These are phyloP conservation scores for Pistacia vera DNA, from an alignment of 345 rosid species.

Conservation along the genomic window DNA sequence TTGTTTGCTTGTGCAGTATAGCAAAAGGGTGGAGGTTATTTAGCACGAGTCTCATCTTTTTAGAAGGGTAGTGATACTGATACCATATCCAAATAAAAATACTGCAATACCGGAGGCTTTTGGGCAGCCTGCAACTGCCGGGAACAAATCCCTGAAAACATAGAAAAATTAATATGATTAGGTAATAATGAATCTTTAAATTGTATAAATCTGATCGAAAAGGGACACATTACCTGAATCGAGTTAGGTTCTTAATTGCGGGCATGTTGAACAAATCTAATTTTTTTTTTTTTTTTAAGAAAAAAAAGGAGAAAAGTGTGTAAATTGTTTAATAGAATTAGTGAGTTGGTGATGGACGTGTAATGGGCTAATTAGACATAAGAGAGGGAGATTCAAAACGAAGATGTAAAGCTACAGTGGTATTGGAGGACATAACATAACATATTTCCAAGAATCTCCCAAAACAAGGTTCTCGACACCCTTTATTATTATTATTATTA, in stretches of 20 bases:
- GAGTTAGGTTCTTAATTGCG: too few relatives aligned
- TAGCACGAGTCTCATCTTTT: too few relatives aligned
- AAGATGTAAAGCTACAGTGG: slow-evolving; percentile 13
- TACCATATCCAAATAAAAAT: not conserved
- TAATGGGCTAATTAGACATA: slow-evolving; percentile 3
- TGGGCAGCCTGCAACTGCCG: not conserved
- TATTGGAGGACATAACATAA: slow-evolving; percentile 22
- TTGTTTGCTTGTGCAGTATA: too few relatives aligned
- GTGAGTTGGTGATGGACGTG: not conserved
- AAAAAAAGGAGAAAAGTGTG: too few relatives aligned
- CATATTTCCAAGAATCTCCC: slow-evolving; percentile 31
- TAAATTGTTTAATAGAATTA: not conserved
- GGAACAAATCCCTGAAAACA: not conserved
- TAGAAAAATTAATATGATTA: too few relatives aligned
- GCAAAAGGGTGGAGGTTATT: too few relatives aligned
- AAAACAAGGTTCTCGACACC: slow-evolving; percentile 21
- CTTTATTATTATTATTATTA: not conserved
- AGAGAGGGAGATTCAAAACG: slow-evolving; percentile 4
- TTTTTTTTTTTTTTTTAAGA: too few relatives aligned
- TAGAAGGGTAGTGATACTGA: too few relatives aligned
- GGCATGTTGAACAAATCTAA: too few relatives aligned
- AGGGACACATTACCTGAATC: too few relatives aligned
- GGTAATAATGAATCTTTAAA: too few relatives aligned
- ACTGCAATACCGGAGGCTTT: not conserved
- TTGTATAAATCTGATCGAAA: too few relatives aligned